These are phyloP conservation scores for Metarhizium robertsii DNA, from an alignment of 2,329 filamentous ascomycete genomes.

Conservation along the genomic window DNA sequence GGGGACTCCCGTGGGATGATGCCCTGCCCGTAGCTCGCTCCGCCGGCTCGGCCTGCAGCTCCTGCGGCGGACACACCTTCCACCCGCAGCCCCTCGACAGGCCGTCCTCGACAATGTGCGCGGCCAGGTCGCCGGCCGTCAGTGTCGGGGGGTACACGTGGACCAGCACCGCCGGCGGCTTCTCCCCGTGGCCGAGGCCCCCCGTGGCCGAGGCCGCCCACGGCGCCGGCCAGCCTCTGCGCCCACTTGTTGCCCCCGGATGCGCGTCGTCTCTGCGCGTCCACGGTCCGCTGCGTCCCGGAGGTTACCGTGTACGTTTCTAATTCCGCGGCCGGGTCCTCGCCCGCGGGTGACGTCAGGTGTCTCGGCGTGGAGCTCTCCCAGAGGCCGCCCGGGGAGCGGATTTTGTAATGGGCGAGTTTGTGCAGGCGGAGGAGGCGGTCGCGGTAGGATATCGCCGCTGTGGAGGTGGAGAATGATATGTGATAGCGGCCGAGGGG, in stretches of 20 bases:
- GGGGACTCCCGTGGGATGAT: constrained; percentile 6
- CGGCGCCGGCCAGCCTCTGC: constrained; percentile 12
- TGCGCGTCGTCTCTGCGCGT: constrained; percentile 12
- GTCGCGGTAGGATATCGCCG: constrained; percentile 50
- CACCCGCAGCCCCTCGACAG: constrained; percentile 18
- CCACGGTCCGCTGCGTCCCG: constrained; percentile 12
- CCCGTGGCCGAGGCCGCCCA: constrained; percentile 13
- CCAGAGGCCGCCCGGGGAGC: constrained; percentile 22
- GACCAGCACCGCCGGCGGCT: constrained; percentile 21
- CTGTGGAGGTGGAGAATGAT: constrained; percentile 51
- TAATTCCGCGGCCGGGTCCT: constrained; percentile 14
- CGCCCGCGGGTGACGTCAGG: constrained; percentile 13
- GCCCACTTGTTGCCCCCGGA: constrained; percentile 16
- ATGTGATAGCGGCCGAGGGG: constrained; percentile 59
- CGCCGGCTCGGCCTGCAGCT: constrained; percentile 2
- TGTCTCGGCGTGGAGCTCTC: constrained; percentile 14
- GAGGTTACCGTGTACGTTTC: constrained; percentile 20
- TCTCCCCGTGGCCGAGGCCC: constrained; percentile 13
- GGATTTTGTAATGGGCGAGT: constrained; percentile 19
- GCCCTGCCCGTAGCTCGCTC: constrained; percentile 1
- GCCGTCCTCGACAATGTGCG: constrained; percentile 33
- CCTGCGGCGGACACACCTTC: constrained; percentile 13
- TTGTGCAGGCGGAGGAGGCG: constrained; percentile 24
- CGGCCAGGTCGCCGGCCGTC: constrained; percentile 22
- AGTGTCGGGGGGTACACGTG: constrained; percentile 20